Base-by-base conservation (phyloP, 805 yeast genomes). In the Pichia cabralensis region DNA sequence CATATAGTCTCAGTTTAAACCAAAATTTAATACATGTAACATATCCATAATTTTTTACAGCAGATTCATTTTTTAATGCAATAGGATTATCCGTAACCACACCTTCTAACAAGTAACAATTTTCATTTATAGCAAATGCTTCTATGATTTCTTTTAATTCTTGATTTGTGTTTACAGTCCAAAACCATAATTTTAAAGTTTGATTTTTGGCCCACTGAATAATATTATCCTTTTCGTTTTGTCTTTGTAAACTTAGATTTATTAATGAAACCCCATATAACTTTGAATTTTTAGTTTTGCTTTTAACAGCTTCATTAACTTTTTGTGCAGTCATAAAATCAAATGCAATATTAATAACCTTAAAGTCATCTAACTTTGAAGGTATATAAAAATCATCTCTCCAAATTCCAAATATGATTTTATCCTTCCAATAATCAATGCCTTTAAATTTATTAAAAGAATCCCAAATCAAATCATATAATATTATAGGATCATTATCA, bases 361-460 rank as follows among this genome's bases (percentile, higher is more conserved):
- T 52, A 30, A 53, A 58, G 9, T 36, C 38, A 4, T 40, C 41
- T 15, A 60, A 33, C 15, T n/a, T 33, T n/a, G 51, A 47, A 10
- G 53, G 38, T 28, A 44, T 43, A 34, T 53, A 58, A 33, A 45
- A 59, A 7, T 42, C 36, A 3, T 53, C 29, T 16, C 45, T 46
- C 67, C 67, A 62, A 19, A 62, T 39, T 4, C 67, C 67, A 41
- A 56, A 56, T 17, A 60, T 47, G 15, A 62, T 43, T 34, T 52
- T 56, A 15, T 49, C 49, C 19, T 47, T 34, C 65, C 65, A 62
- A 37, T 44, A 52, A 2, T 46, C 42, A 3, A 50, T n/a, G 8
- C 46, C 48, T 4, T 49, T 49, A 5, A 44, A 22, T 3, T 41
- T 40, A 7, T 38, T 28, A 26, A 60, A 39, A 2, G 47, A 44